Conservation (phyloP, 1,284 basidiomycete genomes). For the Rugosomyces carneus region DNA sequence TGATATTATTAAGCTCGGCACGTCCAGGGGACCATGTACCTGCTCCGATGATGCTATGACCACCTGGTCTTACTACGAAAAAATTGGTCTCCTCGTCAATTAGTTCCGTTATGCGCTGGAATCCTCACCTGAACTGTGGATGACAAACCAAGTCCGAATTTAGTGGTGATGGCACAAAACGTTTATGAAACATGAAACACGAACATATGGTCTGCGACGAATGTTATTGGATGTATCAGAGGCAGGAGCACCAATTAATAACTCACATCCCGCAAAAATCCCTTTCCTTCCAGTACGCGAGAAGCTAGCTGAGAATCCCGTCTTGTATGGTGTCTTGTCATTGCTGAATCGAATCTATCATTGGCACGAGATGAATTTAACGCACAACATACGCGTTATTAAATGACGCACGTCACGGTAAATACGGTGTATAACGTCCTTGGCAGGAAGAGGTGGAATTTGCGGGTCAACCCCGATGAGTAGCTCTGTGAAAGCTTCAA, state of each 20-base stretch:
- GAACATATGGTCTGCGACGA: conserved; percentile 38
- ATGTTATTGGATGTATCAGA: neutral
- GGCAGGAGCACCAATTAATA: neutral
- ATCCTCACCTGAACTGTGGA: conserved; percentile 17
- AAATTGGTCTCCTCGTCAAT: neutral
- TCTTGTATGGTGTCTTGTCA: conserved; percentile 92
- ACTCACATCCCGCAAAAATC: conserved; percentile 70
- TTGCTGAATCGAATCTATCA: conserved; percentile 82
- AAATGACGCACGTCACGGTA: conserved; percentile 65
- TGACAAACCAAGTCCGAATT: neutral
- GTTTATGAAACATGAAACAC: conserved; percentile 14
- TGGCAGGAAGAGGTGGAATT: conserved; percentile 79
- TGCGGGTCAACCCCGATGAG: conserved; percentile 72
- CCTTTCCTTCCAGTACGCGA: conserved; percentile 78
- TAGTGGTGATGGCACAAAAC: neutral
- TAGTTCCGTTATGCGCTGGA: neutral
- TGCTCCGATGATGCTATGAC: conserved; percentile 67
- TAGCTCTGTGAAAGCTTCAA: conserved; percentile 61
- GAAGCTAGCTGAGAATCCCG: conserved; percentile 68
- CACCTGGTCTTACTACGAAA: conserved; percentile 59
- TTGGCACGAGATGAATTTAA: neutral
- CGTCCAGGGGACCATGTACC: conserved; percentile 83
- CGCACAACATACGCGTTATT: neutral
- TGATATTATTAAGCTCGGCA: conserved; percentile 69
- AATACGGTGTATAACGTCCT: conserved; percentile 81